These are phyloP conservation scores for Tuber aestivum DNA, from an alignment of 495 filamentous ascomycete species.

Conservation along the genomic window DNA sequence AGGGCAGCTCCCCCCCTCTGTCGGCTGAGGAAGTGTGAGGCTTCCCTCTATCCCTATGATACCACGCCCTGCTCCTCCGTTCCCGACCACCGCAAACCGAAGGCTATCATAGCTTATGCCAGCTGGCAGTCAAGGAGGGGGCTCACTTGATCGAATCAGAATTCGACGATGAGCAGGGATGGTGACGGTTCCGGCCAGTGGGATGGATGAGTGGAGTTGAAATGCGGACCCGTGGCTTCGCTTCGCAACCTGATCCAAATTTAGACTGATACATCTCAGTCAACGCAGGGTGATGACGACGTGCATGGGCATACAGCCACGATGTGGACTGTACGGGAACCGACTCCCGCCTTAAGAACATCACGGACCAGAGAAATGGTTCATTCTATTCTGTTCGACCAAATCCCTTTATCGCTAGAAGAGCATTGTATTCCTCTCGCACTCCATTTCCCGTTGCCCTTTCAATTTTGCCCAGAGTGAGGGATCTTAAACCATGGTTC, in stretches of 20 bases:
- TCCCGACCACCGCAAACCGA: slow-evolving; percentile 32
- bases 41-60: not conserved
- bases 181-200: slow-evolving; percentile 35
- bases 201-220: slow-evolving; percentile 30
- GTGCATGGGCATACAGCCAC: slow-evolving; percentile 40
- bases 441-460: not conserved
- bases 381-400: slow-evolving; percentile 19
- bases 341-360: slow-evolving; percentile 26
- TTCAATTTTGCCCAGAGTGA: not conserved
- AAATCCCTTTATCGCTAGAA: not conserved
- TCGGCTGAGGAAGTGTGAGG: not conserved
- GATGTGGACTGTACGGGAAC: slow-evolving; percentile 36
- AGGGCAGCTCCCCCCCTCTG: not conserved
- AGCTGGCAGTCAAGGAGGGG: slow-evolving; percentile 40
- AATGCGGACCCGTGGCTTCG: slow-evolving; percentile 41
- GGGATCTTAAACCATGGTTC: not conserved
- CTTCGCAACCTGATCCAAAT: slow-evolving; percentile 41
- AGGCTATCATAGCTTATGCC: slow-evolving; percentile 34
- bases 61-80: slow-evolving; percentile 20
- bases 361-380: slow-evolving; percentile 13
- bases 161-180: slow-evolving; percentile 37
- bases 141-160: slow-evolving; percentile 41
- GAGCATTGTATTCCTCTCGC: slow-evolving; percentile 6
- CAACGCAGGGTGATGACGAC: slow-evolving; percentile 42
- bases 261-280: slow-evolving; percentile 43